Evolutionary conservation across 2,329 filamentous ascomycete genomes (phyloP).

Genomic region (Dendryphion nanum): DNA sequence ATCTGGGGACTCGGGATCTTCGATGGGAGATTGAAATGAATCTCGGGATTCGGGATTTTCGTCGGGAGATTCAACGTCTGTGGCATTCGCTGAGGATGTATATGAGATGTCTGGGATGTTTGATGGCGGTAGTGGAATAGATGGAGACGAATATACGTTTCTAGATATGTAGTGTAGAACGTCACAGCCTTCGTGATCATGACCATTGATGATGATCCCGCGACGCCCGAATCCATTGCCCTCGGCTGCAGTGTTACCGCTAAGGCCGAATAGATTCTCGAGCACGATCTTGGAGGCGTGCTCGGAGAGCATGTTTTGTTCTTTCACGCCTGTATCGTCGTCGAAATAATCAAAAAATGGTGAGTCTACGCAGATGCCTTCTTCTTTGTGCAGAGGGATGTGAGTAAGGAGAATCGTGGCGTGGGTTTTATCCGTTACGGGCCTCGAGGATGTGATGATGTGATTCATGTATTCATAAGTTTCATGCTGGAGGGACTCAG

Average conservation of each 20-base stretch:
- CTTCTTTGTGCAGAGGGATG: conserved; percentile 81
- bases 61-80: background rate
- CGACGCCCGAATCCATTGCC: conserved; percentile 64
- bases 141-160: conserved; percentile 6
- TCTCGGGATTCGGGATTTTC: background rate
- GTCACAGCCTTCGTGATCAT: conserved; percentile 95
- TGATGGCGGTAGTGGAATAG: background rate
- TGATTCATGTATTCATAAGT: conserved; percentile 77
- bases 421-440: conserved; percentile 61
- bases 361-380: conserved; percentile 77
- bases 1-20: background rate
- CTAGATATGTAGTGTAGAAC: conserved; percentile 66
- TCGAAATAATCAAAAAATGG: conserved; percentile 80
- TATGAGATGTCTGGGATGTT: background rate
- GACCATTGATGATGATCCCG: conserved; percentile 84
- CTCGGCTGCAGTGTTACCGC: conserved; percentile 57
- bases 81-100: background rate
- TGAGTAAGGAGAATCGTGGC: conserved; percentile 89
- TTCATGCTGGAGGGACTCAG: conserved; percentile 65
- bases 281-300: conserved; percentile 70
- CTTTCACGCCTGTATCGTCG: conserved; percentile 66
- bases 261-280: conserved; percentile 80
- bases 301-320: conserved; percentile 85
- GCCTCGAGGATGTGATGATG: conserved; percentile 60
- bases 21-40: background rate